Conservation (phyloP, 371 early-diverging fungal genomes). For the Mucor plumbeus region DNA sequence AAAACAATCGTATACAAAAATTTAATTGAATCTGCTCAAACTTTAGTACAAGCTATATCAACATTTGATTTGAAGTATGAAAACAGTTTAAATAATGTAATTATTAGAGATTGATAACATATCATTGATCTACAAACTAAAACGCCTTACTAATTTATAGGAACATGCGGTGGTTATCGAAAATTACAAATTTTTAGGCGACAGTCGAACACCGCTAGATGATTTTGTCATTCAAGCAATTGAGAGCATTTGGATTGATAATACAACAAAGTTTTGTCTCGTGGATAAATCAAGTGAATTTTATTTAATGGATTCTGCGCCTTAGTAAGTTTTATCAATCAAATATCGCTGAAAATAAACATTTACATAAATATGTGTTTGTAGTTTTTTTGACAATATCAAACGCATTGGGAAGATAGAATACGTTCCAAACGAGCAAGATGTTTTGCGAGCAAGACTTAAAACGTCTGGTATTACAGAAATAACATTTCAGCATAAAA, state of each 20-base stretch:
- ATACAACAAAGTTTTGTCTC: constrained; percentile 56
- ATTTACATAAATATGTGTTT: neutral
- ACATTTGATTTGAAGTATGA: constrained; percentile 40
- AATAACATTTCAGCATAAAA: constrained; percentile 76
- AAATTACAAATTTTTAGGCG: constrained; percentile 14
- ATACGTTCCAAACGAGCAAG: constrained; percentile 72
- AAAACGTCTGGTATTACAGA: constrained; percentile 86
- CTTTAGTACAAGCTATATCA: constrained; percentile 63
- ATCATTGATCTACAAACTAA: neutral
- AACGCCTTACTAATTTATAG: neutral
- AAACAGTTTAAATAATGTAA: neutral
- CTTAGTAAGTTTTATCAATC: constrained; percentile 57
- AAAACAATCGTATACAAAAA: constrained; percentile 80
- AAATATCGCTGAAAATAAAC: neutral
- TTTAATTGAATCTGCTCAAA: constrained; percentile 74
- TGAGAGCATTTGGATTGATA: constrained; percentile 70
- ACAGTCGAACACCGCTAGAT: constrained; percentile 8
- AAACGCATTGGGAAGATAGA: constrained; percentile 60
- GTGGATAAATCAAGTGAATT: constrained; percentile 61
- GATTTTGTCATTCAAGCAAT: constrained; percentile 63
- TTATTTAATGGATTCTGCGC: constrained; percentile 53
- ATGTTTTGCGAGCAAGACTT: constrained; percentile 81
- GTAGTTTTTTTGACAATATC: constrained; percentile 68
- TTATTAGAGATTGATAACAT: neutral
- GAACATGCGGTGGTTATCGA: constrained; percentile 6